phyloP scores from a whole-genome alignment of 2,329 filamentous ascomycete species.

The Berkeleyomyces rouxiae region DNA sequence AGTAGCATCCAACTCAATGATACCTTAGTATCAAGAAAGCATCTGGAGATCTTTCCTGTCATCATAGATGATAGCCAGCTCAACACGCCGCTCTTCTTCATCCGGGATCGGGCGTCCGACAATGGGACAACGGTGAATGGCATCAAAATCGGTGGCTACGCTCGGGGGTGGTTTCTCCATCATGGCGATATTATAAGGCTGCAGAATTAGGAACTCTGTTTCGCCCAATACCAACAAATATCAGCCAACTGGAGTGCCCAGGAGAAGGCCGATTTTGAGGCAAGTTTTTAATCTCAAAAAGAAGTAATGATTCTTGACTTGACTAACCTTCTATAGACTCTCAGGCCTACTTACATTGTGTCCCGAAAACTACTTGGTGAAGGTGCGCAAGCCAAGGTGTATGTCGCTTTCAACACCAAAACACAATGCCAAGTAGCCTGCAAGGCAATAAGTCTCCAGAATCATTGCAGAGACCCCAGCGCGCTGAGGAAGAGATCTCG shows the following conservation, averaged over 20 bases:
- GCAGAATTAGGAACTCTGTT: conserved; percentile 23
- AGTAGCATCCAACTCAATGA: conserved; percentile 9
- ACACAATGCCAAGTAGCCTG: conserved; percentile 48
- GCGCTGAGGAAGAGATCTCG: conserved; percentile 28
- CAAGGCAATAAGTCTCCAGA: conserved; percentile 26
- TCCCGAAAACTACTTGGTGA: conserved; percentile 23
- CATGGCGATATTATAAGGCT: conserved; percentile 33
- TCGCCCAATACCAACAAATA: conserved; percentile 18
- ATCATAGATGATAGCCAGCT: conserved; percentile 4
- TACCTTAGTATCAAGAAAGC: conserved; percentile 8
- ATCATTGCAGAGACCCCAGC: conserved; percentile 11
- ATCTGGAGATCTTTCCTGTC: conserved; percentile 13
- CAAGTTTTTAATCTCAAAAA: background rate
- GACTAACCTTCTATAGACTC: conserved; percentile 17
- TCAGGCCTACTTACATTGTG: conserved; percentile 21
- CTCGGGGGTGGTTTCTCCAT: conserved; percentile 30
- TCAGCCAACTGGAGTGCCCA: background rate
- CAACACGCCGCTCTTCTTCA: conserved; percentile 25
- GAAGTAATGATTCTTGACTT: background rate
- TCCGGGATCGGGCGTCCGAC: conserved; percentile 36
- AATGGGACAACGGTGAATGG: conserved; percentile 39
- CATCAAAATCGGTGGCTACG: conserved; percentile 25
- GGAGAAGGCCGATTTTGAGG: background rate
- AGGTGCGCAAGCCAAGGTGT: conserved; percentile 24
- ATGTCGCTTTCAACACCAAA: conserved; percentile 27